Percentiles rank a stretch among this genome's conserved stretches.
These are phyloP conservation scores for Knufia fluminis DNA, from an alignment of 2,329 filamentous ascomycete species.

Conservation along the genomic window DNA sequence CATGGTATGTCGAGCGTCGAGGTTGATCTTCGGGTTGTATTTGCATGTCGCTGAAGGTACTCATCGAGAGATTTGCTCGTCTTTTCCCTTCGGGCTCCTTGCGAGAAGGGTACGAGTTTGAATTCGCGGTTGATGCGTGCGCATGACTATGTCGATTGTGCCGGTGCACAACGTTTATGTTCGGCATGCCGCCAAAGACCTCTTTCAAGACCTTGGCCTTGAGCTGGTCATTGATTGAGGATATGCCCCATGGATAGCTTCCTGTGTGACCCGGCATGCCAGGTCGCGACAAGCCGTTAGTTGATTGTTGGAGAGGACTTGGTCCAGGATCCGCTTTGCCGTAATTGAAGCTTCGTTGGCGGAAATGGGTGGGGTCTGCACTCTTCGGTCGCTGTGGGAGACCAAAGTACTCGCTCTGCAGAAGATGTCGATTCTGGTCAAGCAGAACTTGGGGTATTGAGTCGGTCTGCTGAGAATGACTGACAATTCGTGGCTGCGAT, in stretches of 20 bases:
- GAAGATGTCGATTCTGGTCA: conserved; percentile 87
- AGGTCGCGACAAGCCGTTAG: conserved; percentile 13
- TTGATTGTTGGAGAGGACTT: neutral
- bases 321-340: neutral
- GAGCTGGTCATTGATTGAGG: conserved; percentile 76
- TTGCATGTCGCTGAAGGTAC: conserved; percentile 16
- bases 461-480: conserved; percentile 66
- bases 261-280: conserved; percentile 40
- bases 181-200: conserved; percentile 71
- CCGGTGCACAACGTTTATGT: conserved; percentile 44
- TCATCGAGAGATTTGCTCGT: conserved; percentile 29
- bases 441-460: conserved; percentile 84
- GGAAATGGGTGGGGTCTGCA: conserved; percentile 25
- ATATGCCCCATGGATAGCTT: conserved; percentile 66
- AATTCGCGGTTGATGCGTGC: conserved; percentile 39
- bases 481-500: conserved; percentile 46
- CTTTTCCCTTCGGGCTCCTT: conserved; percentile 27
- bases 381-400: conserved; percentile 42
- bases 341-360: conserved; percentile 15
- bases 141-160: conserved; percentile 58
- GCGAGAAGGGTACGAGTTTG: conserved; percentile 51
- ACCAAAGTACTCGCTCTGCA: conserved; percentile 73
- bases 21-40: neutral
- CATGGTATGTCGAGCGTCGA: neutral
- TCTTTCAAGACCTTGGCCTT: conserved; percentile 89